Conservation (phyloP, 306 rosid species). For the Medicago truncatula region DNA sequence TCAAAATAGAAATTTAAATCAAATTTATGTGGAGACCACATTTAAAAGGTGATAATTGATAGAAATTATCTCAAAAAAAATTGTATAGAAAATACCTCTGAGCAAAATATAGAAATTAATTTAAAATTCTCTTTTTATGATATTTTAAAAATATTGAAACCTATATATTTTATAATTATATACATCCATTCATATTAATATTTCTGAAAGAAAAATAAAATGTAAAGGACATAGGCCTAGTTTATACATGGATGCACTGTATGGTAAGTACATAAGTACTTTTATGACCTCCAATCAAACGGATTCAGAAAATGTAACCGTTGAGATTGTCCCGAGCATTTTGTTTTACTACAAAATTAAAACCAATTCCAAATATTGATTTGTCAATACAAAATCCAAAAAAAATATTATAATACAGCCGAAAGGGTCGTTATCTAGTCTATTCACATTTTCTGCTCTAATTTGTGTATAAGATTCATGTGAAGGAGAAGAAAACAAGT, state of each 20-base stretch:
- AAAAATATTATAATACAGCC: neutral
- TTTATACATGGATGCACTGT: neutral
- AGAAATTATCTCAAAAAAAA: too few relatives aligned
- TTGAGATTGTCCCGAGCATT: slow-evolving; percentile 30
- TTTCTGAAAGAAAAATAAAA: neutral
- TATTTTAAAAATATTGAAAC: too few relatives aligned
- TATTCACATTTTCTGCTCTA: neutral
- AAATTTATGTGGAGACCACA: too few relatives aligned
- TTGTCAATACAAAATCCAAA: neutral
- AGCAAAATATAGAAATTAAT: too few relatives aligned
- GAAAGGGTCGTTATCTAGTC: neutral
- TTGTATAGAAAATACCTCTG: too few relatives aligned
- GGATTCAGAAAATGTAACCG: slow-evolving; percentile 27
- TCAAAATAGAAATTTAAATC: too few relatives aligned
- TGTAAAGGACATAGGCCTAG: neutral
- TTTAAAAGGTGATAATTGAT: too few relatives aligned
- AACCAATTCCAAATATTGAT: neutral
- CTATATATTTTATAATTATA: too few relatives aligned
- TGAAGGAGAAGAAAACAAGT: neutral
- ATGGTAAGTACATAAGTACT: neutral
- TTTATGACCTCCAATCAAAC: slow-evolving; percentile 8
- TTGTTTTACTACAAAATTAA: neutral
- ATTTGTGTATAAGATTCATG: neutral
- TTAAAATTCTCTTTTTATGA: too few relatives aligned
- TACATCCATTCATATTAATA: too few relatives aligned